Evolutionary conservation across 345 rosid species (phyloP).

Genomic region (Dipteronia sinensis): DNA sequence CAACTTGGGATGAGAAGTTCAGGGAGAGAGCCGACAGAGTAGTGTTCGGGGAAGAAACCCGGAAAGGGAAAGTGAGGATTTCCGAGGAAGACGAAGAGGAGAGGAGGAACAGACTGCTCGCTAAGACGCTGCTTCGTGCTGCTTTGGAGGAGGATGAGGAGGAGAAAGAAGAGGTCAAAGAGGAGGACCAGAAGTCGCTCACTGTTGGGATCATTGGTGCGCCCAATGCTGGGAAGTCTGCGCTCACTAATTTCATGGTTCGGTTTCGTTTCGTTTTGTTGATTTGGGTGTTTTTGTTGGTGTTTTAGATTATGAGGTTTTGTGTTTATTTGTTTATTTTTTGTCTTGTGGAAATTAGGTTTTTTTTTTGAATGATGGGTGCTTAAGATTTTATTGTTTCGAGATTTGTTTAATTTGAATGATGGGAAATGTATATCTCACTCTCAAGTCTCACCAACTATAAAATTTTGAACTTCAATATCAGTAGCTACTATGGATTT

Average conservation of each 20-base stretch:
- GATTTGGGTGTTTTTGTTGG: not conserved
- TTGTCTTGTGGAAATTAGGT: not conserved
- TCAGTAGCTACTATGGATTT: not conserved
- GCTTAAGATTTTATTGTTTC: not conserved
- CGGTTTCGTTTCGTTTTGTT: slow-evolving; percentile 6
- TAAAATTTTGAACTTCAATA: not conserved
- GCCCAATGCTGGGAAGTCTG: slow-evolving; percentile 93
- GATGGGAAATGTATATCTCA: not conserved
- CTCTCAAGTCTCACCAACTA: not conserved
- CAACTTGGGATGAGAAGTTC: slow-evolving; percentile 66
- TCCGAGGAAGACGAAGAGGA: slow-evolving; percentile 48
- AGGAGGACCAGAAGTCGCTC: slow-evolving; percentile 94
- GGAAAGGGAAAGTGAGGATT: slow-evolving; percentile 26
- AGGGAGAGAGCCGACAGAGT: slow-evolving; percentile 56
- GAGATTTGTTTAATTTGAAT: not conserved
- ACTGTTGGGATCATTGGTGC: slow-evolving; percentile 93
- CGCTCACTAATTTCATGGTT: slow-evolving; percentile 85
- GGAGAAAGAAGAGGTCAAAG: slow-evolving; percentile 60
- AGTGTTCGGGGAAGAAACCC: slow-evolving; percentile 52
- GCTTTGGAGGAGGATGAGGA: slow-evolving; percentile 63
- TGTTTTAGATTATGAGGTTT: too few species aligned
- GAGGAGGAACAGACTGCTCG: slow-evolving; percentile 56
- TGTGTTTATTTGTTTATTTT: too few species aligned
- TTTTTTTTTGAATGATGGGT: not conserved
- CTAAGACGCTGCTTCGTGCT: slow-evolving; percentile 73